These are phyloP conservation scores for Oryza brachyantha DNA, from an alignment of 176 grass and related monocot species.

Conservation along the genomic window DNA sequence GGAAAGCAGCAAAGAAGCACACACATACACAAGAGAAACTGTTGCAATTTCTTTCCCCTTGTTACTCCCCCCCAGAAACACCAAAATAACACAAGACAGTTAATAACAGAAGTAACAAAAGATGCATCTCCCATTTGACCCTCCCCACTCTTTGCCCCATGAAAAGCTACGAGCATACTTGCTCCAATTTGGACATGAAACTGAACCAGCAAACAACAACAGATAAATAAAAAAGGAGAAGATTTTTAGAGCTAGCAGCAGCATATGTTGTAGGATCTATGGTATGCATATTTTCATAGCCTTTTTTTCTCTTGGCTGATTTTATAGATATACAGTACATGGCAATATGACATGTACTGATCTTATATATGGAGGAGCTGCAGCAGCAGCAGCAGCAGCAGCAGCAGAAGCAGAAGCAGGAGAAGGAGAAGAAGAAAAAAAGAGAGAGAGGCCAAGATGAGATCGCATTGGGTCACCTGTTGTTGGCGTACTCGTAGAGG, in stretches of 20 bases:
- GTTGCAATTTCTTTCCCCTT: constrained; percentile 52
- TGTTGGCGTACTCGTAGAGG: constrained; percentile 80
- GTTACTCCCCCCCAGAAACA: constrained; percentile 38
- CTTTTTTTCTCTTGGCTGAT: background rate
- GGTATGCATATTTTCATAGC: background rate
- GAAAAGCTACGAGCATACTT: constrained; percentile 42
- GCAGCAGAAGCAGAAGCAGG: background rate
- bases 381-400: background rate
- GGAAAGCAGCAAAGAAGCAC: constrained; percentile 48
- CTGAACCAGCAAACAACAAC: background rate
- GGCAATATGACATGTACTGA: no score
- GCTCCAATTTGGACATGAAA: constrained; percentile 45
- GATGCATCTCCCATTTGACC: constrained; percentile 56
- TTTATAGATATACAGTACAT: background rate
- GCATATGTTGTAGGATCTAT: constrained; percentile 20
- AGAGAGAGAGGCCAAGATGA: no score
- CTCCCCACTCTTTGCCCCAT: constrained; percentile 26
- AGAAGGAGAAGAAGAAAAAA: background rate
- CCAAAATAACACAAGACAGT: constrained; percentile 46
- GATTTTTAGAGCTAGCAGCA: background rate
- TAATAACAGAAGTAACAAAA: constrained; percentile 54
- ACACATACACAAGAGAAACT: constrained; percentile 38
- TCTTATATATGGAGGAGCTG: no score
- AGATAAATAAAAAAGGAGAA: background rate
- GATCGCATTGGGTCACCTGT: constrained; percentile 35